Evolutionary conservation across 2,329 filamentous ascomycete species (phyloP), one percentile per base, ranked within the genome.

Genomic region (Aaosphaeria arxii): DNA sequence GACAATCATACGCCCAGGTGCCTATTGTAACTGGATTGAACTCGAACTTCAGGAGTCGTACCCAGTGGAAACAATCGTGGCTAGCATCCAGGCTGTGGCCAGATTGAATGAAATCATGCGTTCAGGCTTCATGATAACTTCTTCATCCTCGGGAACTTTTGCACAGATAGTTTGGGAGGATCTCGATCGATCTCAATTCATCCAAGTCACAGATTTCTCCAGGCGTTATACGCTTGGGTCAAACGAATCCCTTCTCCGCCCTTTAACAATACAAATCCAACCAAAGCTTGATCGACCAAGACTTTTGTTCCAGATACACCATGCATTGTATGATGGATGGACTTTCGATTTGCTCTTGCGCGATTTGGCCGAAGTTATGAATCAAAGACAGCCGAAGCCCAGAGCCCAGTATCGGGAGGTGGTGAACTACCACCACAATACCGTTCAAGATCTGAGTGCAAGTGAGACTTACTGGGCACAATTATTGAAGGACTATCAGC

Each of bases 261-360:
- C 90, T 0, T 72, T 91, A 11, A 71, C 66, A 11, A 70, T 90
- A n/a, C 79, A 88, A 50, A 69, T 91, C 1, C 56, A 51, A 28
- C 43, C 51, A 11, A 44, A 31, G 9, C 57, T 9, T 43, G 54
- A 45, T 31, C 44, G 6, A 13, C 55, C 13, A 43, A 62, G 4
- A 47, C 53, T 42, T 31, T 56, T 72, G 4, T 66, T 89, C 40
- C 77, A 86, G 9, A 74, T 95, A 0, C 91, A 95, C 63, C 91
- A 96, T 69, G 84, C 89, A 1, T 66, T 95, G 1, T 96, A 95
- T 62, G 91, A 96, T 67, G 91, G 91, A n/a, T 96, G 91, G 91
- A 91, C 90, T 0, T 79, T 91, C 62, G 87, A 96, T 44, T 74
- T 92, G 30, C 69, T 95, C 0, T 63, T 89, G 11, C 72, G 78